Conservation (phyloP, 371 early-diverging fungal genomes). For the Haplosporangium sp. region DNA sequence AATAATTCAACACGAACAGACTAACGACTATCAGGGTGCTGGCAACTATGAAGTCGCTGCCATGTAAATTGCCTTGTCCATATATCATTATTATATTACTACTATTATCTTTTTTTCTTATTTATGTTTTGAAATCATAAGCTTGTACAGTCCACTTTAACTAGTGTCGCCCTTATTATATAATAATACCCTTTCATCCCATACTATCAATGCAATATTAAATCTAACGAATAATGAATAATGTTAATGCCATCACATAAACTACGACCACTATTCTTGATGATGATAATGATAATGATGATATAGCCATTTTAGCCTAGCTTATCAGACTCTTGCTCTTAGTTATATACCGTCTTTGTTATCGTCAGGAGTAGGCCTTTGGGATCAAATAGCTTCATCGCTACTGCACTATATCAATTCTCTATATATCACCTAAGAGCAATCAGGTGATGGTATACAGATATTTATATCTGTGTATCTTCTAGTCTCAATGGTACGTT, state of each 20-base stretch:
- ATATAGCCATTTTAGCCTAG: too few species aligned
- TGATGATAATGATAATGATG: too few species aligned
- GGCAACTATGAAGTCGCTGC: conserved; percentile 18
- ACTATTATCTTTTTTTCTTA: background rate
- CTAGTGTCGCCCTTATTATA: background rate
- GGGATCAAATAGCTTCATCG: too few species aligned
- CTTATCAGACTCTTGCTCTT: too few species aligned
- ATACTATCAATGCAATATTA: background rate
- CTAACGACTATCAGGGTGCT: conserved; percentile 4
- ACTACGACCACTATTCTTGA: too few species aligned
- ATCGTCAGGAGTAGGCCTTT: too few species aligned
- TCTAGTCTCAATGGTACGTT: background rate
- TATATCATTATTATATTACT: background rate
- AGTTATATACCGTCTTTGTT: too few species aligned
- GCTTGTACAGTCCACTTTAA: background rate
- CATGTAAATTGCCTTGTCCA: conserved; percentile 1
- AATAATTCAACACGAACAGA: background rate
- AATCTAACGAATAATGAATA: background rate
- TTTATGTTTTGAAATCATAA: background rate
- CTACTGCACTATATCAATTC: too few species aligned
- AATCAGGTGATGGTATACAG: too few species aligned
- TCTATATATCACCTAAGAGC: too few species aligned
- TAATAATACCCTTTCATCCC: conserved; percentile 6
- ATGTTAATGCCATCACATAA: background rate
- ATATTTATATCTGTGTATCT: too few species aligned